These are phyloP conservation scores for Psilocybe subaeruginosa DNA, from an alignment of 768 basidiomycete species.

Conservation along the genomic window DNA sequence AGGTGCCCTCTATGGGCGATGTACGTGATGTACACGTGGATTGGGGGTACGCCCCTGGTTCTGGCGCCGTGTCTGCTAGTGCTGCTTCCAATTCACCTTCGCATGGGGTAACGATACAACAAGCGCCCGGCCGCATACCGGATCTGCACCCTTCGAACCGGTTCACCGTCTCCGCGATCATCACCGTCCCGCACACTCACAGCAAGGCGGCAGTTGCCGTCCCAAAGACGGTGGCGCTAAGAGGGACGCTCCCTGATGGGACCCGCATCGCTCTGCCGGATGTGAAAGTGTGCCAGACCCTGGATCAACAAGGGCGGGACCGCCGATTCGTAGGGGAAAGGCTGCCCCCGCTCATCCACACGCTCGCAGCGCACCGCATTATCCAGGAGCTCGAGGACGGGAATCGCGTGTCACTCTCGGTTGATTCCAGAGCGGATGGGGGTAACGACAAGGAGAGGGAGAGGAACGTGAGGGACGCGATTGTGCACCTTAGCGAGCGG, in stretches of 20 bases:
- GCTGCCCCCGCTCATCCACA: slow-evolving; percentile 7
- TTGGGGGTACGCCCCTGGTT: slow-evolving; percentile 3
- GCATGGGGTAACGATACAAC: neutral
- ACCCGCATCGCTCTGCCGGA: neutral
- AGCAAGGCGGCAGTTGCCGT: neutral
- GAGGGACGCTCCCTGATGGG: slow-evolving; percentile 3
- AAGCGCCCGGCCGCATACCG: slow-evolving; percentile 2
- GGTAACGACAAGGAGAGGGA: neutral
- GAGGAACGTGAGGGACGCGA: neutral
- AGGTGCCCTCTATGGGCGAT: neutral
- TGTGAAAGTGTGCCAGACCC: neutral
- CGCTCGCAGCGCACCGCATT: slow-evolving; percentile 7
- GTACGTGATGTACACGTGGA: too few species aligned
- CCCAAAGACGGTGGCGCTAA: slow-evolving; percentile 2
- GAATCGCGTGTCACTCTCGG: slow-evolving; percentile 6
- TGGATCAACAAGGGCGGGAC: neutral
- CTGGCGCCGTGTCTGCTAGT: neutral
- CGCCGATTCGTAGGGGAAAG: neutral
- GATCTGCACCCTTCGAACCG: slow-evolving; percentile 4
- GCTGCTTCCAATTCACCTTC: neutral
- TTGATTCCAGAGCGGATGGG: too few species aligned
- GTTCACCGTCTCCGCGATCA: slow-evolving; percentile 8
- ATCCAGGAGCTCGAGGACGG: slow-evolving; percentile 12
- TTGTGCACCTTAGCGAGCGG: slow-evolving; percentile 5
- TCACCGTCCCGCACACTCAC: neutral